phyloP scores from a whole-genome alignment of 2,329 filamentous ascomycete species.

The Chrysoporthe cubensis region DNA sequence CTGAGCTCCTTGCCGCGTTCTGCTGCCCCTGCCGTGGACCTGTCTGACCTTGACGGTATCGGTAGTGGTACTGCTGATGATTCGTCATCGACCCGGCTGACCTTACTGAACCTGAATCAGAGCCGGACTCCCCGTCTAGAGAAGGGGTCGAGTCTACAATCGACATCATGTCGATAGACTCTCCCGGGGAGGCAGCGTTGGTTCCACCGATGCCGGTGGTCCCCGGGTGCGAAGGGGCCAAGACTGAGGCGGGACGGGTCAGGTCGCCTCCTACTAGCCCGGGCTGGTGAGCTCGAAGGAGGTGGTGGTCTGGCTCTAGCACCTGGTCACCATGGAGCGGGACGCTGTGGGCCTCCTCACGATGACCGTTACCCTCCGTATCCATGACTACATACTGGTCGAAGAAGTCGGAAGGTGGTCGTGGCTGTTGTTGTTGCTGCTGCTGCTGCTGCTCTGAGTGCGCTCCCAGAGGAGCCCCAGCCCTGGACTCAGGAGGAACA shows the following conservation, averaged over 20 bases:
- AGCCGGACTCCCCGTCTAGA: slow-evolving; percentile 8
- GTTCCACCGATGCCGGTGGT: neutral
- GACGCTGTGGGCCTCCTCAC: slow-evolving; percentile 6
- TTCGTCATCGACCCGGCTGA: slow-evolving; percentile 11
- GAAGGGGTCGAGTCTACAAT: slow-evolving; percentile 18
- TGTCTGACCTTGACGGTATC: slow-evolving; percentile 1
- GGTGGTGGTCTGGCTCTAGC: neutral
- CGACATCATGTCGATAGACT: slow-evolving; percentile 19
- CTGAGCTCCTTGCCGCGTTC: neutral
- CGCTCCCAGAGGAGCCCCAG: slow-evolving; percentile 12
- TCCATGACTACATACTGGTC: slow-evolving; percentile 28
- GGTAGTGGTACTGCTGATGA: slow-evolving; percentile 1
- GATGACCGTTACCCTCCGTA: neutral
- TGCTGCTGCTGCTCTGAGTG: neutral
- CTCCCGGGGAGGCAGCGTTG: slow-evolving; percentile 12
- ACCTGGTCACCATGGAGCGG: slow-evolving; percentile 13
- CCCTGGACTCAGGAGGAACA: neutral
- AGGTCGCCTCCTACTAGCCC: slow-evolving; percentile 7
- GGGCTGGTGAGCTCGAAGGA: neutral
- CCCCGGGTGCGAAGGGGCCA: neutral
- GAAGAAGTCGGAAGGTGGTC: slow-evolving; percentile 25
- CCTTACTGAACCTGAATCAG: neutral
- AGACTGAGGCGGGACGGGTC: slow-evolving; percentile 18
- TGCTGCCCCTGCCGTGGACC: slow-evolving; percentile 10
- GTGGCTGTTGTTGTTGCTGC: slow-evolving; percentile 2